Evolutionary conservation across 768 basidiomycete genomes (phyloP).

Genomic region (Russula compacta): DNA sequence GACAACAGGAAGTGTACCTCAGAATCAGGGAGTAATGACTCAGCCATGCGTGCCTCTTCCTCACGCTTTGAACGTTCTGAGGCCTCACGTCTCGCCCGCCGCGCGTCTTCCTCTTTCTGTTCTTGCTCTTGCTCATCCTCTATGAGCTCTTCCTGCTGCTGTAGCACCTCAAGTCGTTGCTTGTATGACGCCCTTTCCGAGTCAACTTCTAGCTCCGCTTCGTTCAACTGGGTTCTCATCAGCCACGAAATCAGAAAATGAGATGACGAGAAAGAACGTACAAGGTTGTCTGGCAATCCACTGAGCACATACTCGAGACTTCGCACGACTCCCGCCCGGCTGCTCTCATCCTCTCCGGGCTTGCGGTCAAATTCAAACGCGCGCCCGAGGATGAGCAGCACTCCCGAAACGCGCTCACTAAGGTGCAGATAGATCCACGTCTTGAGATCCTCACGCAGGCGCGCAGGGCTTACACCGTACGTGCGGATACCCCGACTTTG

Average conservation of each 20-base stretch:
- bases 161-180: conserved; percentile 95
- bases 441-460: conserved; percentile 79
- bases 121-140: conserved; percentile 99
- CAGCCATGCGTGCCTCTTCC: conserved; percentile 66
- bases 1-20: conserved; percentile 44
- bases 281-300: conserved; percentile 89
- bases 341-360: conserved; percentile 65
- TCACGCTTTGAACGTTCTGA: conserved; percentile 49
- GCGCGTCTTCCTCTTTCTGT: conserved; percentile 87
- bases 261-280: conserved; percentile 31
- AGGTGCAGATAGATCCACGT: conserved; percentile 93
- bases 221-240: conserved; percentile 62
- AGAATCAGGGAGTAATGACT: conserved; percentile 79
- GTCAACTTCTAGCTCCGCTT: conserved; percentile 94
- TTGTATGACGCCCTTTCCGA: conserved; percentile 92
- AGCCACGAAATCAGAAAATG: neutral
- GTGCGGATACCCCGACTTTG: conserved; percentile 93
- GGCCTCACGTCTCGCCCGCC: conserved; percentile 72
- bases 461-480: conserved; percentile 74
- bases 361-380: conserved; percentile 90
- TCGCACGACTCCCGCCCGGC: conserved; percentile 70
- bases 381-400: conserved; percentile 85
- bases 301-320: conserved; percentile 86
- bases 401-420: conserved; percentile 85
- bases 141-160: conserved; percentile 98